Percentiles rank a stretch among this genome's conserved stretches.
phyloP scores from a whole-genome alignment of 257 asterid species.

The Jacaranda mimosifolia region DNA sequence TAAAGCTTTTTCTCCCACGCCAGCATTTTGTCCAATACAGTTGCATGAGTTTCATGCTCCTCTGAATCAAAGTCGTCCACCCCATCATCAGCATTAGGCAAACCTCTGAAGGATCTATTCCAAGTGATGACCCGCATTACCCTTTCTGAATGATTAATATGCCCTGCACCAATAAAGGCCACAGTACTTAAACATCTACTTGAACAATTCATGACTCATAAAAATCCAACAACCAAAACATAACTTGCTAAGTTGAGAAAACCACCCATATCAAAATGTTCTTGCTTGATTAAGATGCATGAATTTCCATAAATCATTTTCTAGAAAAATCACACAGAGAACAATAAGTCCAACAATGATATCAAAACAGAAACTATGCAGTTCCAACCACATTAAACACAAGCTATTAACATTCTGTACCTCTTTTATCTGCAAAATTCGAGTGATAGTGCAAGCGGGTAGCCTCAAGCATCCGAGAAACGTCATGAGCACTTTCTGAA shows the following conservation, averaged over 20 bases:
- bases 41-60: constrained; percentile 95
- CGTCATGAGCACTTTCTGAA: constrained; percentile 91
- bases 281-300: constrained; percentile 25
- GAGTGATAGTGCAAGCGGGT: constrained; percentile 96
- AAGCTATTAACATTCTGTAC: constrained; percentile 38
- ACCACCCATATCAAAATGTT: background rate
- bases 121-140: constrained; percentile 98
- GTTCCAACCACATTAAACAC: constrained; percentile 16
- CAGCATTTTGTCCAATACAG: constrained; percentile 98
- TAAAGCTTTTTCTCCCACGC: constrained; percentile 99
- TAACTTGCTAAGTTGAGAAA: constrained; percentile 1
- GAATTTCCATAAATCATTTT: constrained; percentile 6
- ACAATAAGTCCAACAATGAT: background rate
- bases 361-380: constrained; percentile 3
- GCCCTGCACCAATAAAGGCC: constrained; percentile 56
- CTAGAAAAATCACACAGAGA: background rate
- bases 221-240: constrained; percentile 26
- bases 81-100: constrained; percentile 61
- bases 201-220: background rate
- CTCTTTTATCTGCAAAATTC: constrained; percentile 88
- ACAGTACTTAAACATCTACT: constrained; percentile 23
- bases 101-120: constrained; percentile 92
- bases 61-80: constrained; percentile 86
- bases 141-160: constrained; percentile 92
- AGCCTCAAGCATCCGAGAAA: constrained; percentile 93